Base-by-base conservation (phyloP, 176 grass and related monocot species). In the Elaeis guineensis region DNA sequence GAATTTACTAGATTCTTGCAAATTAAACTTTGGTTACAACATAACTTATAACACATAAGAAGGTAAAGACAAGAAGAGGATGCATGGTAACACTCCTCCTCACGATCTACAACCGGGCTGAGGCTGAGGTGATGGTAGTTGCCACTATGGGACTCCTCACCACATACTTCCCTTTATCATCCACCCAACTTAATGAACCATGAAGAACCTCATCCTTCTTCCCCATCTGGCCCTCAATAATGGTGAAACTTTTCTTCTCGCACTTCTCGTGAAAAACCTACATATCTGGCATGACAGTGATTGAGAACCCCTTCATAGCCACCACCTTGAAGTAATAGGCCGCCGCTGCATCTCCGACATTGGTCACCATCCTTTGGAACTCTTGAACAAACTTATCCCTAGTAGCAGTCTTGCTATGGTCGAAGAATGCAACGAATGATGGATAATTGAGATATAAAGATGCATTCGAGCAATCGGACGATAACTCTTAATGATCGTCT, bases 91-190 rank as follows among this genome's bases (percentile, higher is more conserved):
- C 28, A 6, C 28, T 30, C n/a, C n/a, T n/a, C 28, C 5, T 30
- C 6, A 6, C 28, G 39, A 25, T 17, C 58, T 54, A 71, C 14
- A 58, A 25, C 30, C 9, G 73, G 7, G 22, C 22, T 21, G 80
- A 70, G 63, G 67, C 78, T n/a, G n/a, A n/a, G n/a, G n/a, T n/a
- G 25, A 67, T 59, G 3, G 84, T 82, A 16, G 89, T 88, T 17
- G 50, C 89, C 0, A 97, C 78, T 16, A 97, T 89, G 1, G 93
- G 81, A 52, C 87, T 97, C 54, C 87, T 85, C 17, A 91, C 93
- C 17, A 61, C 25, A 72, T 97, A 81, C 55, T 89, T 91, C 17
- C 84, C 81, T 30, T 70, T 57, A 23, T 76, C 73, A 62, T 91
- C 84, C 23, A 91, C 63, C 93, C 93, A 97, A 48, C 57, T 89